Evolutionary conservation across 495 filamentous ascomycete species (phyloP).

Genomic region (Podospora fimiseda): DNA sequence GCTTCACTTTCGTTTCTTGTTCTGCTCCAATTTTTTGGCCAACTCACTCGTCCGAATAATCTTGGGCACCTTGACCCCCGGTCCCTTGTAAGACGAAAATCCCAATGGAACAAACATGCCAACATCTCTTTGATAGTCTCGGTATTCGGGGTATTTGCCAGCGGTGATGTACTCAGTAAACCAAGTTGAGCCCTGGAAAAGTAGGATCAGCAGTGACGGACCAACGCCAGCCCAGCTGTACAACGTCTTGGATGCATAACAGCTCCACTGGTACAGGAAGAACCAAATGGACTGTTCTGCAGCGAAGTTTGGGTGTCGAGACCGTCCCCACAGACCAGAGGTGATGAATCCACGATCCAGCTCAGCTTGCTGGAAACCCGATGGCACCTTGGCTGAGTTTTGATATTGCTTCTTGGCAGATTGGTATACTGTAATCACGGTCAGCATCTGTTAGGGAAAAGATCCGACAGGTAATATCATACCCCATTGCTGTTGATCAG

Average conservation of each 20-base stretch:
- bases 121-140: constrained; percentile 73
- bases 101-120: constrained; percentile 71
- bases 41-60: constrained; percentile 43
- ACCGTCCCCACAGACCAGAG: constrained; percentile 76
- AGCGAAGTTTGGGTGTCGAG: constrained; percentile 89
- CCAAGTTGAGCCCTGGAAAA: constrained; percentile 85
- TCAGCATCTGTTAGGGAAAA: constrained; percentile 11
- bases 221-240: constrained; percentile 79
- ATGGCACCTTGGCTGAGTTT: constrained; percentile 61
- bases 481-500: constrained; percentile 94
- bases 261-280: constrained; percentile 77
- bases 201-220: constrained; percentile 56
- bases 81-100: constrained; percentile 29
- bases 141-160: constrained; percentile 84
- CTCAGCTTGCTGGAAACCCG: constrained; percentile 58
- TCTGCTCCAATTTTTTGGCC: constrained; percentile 28
- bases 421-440: constrained; percentile 55
- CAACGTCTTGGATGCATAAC: constrained; percentile 59
- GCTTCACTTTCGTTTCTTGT: constrained; percentile 29
- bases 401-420: constrained; percentile 70
- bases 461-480: constrained; percentile 7
- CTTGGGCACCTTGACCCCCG: constrained; percentile 25
- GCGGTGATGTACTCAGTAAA: constrained; percentile 77
- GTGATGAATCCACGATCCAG: constrained; percentile 89
- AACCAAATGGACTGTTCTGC: constrained; percentile 93